Conservation (phyloP, 2,329 filamentous ascomycete species). For the Ophiostoma perfectum region DNA sequence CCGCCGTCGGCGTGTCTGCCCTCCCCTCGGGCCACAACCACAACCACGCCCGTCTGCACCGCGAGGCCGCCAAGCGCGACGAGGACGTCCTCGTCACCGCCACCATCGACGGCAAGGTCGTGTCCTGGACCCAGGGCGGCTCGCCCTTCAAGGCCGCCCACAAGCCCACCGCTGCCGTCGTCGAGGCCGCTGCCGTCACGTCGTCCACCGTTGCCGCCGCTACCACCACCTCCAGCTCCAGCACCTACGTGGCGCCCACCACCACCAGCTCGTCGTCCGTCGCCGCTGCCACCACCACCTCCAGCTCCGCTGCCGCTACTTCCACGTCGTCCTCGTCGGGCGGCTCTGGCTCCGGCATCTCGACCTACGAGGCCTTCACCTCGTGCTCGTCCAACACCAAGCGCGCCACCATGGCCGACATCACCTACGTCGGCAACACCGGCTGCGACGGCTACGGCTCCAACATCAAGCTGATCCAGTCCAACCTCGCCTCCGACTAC, state of each 20-base stretch:
- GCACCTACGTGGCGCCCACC: constrained; percentile 14
- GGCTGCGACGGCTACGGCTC: constrained; percentile 43
- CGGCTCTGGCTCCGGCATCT: constrained; percentile 33
- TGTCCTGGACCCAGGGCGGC: constrained; percentile 30
- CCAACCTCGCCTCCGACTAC: constrained; percentile 38
- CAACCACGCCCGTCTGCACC: constrained; percentile 35
- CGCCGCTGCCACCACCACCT: constrained; percentile 20
- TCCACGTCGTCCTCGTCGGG: constrained; percentile 10
- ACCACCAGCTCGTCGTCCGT: constrained; percentile 14
- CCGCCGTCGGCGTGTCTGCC: constrained; percentile 33
- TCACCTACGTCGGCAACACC: constrained; percentile 45
- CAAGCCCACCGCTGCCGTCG: constrained; percentile 25
- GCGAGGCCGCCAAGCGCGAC: constrained; percentile 28
- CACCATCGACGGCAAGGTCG: constrained; percentile 31
- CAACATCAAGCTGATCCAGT: constrained; percentile 45
- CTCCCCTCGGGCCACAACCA: constrained; percentile 32
- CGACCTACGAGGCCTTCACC: constrained; percentile 34
- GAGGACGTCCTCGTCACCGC: constrained; percentile 27
- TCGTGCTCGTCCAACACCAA: constrained; percentile 36
- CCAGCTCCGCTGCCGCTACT: constrained; percentile 23
- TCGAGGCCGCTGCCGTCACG: constrained; percentile 10
- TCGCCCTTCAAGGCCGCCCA: constrained; percentile 31
- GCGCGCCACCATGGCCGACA: constrained; percentile 44
- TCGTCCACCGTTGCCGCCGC: constrained; percentile 26
- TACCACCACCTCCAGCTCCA: constrained; percentile 60